Evolutionary conservation across 2,329 filamentous ascomycete species (phyloP).

Genomic region (Lachnellula hyalina): DNA sequence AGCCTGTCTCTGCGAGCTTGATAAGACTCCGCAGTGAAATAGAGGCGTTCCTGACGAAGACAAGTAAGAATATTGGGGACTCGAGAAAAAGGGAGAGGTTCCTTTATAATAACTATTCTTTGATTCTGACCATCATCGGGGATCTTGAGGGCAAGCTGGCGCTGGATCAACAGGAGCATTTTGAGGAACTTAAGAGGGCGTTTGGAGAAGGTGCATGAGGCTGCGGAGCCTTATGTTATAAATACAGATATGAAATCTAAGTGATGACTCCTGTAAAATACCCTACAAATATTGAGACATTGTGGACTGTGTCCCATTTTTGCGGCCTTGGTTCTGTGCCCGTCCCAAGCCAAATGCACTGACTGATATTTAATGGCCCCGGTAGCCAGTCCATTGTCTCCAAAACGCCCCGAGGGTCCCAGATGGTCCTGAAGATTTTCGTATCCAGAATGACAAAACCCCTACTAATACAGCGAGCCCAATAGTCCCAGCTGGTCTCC

Average conservation of each 20-base stretch:
- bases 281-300: background rate
- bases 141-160: conserved; percentile 69
- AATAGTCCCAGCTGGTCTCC: conserved; percentile 55
- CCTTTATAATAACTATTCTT: conserved; percentile 90
- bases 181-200: conserved; percentile 59
- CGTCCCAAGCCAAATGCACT: background rate
- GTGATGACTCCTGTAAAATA: background rate
- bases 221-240: background rate
- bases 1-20: conserved; percentile 81
- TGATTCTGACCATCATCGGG: conserved; percentile 88
- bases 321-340: background rate
- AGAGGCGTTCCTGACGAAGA: conserved; percentile 73
- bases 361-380: conserved; percentile 8
- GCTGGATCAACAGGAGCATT: conserved; percentile 68
- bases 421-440: conserved; percentile 36
- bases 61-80: conserved; percentile 72
- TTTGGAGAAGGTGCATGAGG: conserved; percentile 42
- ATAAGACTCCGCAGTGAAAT: conserved; percentile 73
- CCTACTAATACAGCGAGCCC: conserved; percentile 64
- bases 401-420: conserved; percentile 25
- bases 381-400: conserved; percentile 20
- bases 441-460: conserved; percentile 62
- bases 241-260: background rate
- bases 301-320: too few species aligned
- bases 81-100: conserved; percentile 79